phyloP scores from a whole-genome alignment of 163 green algal species.

The Trebouxiophyceae sp. region DNA sequence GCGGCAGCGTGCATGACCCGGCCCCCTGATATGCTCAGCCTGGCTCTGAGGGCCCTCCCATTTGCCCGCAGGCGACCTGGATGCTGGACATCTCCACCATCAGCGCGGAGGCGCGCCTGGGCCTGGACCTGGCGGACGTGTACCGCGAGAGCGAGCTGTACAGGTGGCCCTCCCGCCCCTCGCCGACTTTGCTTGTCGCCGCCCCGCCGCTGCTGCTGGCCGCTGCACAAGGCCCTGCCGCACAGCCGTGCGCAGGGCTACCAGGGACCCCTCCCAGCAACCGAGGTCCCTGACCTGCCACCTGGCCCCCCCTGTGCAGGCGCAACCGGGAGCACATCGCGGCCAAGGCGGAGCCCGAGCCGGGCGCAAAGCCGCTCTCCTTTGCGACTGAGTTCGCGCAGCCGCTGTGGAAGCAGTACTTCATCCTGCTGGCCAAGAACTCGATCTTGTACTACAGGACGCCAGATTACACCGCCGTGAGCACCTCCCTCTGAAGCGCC shows the following conservation, averaged over 20 bases:
- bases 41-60: too few relatives aligned
- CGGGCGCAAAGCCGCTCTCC: constrained; percentile 22
- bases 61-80: constrained; percentile 7
- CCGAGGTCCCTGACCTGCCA: too few relatives aligned
- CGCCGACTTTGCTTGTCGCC: too few relatives aligned
- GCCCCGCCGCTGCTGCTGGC: too few relatives aligned
- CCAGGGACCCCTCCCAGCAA: too few relatives aligned
- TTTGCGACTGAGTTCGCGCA: constrained; percentile 12
- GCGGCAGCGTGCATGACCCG: too few relatives aligned
- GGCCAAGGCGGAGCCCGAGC: constrained; percentile 11
- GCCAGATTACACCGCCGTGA: constrained; percentile 5
- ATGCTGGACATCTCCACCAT: constrained; percentile 10
- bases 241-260: too few relatives aligned
- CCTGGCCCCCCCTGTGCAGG: not conserved
- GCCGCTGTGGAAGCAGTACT: constrained; percentile 1
- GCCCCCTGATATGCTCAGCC: too few relatives aligned
- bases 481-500: too few relatives aligned
- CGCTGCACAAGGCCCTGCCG: too few relatives aligned
- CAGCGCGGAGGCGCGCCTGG: not conserved
- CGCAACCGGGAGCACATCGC: not conserved
- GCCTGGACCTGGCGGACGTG: constrained; percentile 21
- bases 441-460: constrained; percentile 16
- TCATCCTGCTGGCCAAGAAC: constrained; percentile 18
- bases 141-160: constrained; percentile 14
- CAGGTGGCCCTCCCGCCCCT: too few relatives aligned